Evolutionary conservation across 306 rosid genomes (phyloP), one percentile per base, ranked within the genome.

Genomic region (Castanopsis chinensis): DNA sequence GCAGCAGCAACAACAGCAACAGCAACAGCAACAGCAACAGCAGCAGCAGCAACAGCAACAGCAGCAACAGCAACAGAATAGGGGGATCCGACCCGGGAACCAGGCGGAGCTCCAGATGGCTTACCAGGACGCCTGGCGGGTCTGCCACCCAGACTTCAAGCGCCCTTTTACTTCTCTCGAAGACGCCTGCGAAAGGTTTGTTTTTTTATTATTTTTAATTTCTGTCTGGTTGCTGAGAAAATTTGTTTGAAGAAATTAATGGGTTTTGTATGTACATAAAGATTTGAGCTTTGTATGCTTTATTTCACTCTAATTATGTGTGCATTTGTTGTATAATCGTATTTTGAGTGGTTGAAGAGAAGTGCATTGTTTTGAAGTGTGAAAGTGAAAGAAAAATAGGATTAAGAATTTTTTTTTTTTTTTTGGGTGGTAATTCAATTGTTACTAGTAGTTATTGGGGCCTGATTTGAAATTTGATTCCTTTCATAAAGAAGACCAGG

Each of bases 71-170:
- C 90, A 80, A 19, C 92, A 85, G 72, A 97, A 90, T 81, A 85
- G 91, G 84, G 78, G 73, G 9, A 76, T 89, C 82, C 93, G 94
- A 77, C 89, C 96, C 5, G 93, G 92, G 30, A 94, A 88, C 80
- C 98, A 89, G 74, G 83, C 72, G 73, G 98, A 94, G 90, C 92
- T 92, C 53, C 97, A 94, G 85, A 94, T 92, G 97, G 98, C 98
- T 3, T 94, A 92, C 87, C 98, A 94, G 83, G 98, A 94, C 27
- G 98, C 98, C 63, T 94, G 97, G 97, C 91, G 96, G 51, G 90
- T 94, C 68, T 94, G 97, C 72, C 97, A 89, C 61, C 98, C 98
- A 8, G 98, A 94, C 60, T 90, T 94, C 81, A 94, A 90, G 83
- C 90, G 96, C n/a, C 97, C 98, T 60, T 94, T 94, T 71, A 69